A percentile compares a stretch with the other conserved stretches of the same genome.
Conservation (phyloP, 1,139 yeast species). For the Kodamaea anthophila region DNA sequence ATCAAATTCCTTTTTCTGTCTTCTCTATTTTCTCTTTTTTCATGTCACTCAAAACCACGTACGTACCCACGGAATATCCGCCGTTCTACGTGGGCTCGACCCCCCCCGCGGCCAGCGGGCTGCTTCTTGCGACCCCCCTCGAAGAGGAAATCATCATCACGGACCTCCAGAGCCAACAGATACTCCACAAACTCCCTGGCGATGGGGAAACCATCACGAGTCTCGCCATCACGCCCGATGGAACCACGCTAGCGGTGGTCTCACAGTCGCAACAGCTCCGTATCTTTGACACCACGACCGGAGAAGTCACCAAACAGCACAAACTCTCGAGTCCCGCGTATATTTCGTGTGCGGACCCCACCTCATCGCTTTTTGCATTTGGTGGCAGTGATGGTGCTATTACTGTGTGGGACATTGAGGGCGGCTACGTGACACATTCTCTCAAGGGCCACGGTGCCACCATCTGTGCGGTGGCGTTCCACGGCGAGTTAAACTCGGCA, state of each 20-base stretch:
- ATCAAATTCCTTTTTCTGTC: too few species aligned
- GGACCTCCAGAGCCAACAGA: slow-evolving; percentile 50
- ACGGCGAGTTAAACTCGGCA: slow-evolving; percentile 63
- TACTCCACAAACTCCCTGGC: slow-evolving; percentile 64
- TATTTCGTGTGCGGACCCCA: slow-evolving; percentile 67
- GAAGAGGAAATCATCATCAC: slow-evolving; percentile 70
- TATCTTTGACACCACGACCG: slow-evolving; percentile 47
- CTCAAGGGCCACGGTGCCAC: slow-evolving; percentile 95
- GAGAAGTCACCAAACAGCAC: slow-evolving; percentile 45
- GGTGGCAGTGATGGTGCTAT: slow-evolving; percentile 95
- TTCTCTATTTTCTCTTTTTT: too few species aligned
- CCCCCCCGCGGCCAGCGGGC: slow-evolving; percentile 63
- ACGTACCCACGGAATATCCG: slow-evolving; percentile 28
- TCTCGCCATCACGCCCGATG: slow-evolving; percentile 72
- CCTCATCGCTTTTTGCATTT: slow-evolving; percentile 82
- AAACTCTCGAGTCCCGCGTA: slow-evolving; percentile 76
- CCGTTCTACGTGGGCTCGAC: slow-evolving; percentile 90
- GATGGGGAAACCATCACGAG: slow-evolving; percentile 83
- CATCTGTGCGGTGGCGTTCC: slow-evolving; percentile 67
- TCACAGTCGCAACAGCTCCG: slow-evolving; percentile 82
- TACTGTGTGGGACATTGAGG: slow-evolving; percentile 87
- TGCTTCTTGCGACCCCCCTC: slow-evolving; percentile 72
- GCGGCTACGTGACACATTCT: slow-evolving; percentile 83
- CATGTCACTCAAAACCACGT: slow-evolving; percentile 31
- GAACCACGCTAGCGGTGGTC: slow-evolving; percentile 58